Conservation (phyloP, 2,329 filamentous ascomycete genomes). For the Plenodomus biglobosus region DNA sequence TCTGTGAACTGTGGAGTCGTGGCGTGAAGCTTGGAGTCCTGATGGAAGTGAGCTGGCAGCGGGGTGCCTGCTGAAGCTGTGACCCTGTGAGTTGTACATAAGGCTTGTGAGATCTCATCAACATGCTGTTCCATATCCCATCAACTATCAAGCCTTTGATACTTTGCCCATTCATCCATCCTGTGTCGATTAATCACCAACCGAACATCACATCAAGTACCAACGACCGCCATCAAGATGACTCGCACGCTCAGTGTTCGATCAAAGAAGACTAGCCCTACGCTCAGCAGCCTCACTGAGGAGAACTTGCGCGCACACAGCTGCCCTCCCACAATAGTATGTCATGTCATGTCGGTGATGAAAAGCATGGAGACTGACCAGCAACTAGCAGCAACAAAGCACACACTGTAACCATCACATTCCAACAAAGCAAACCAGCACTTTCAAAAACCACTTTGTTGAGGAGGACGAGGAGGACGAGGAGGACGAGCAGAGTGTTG, state of each 20-base stretch:
- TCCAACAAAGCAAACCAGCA: background rate
- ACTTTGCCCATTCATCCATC: background rate
- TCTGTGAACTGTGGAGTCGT: slow-evolving; percentile 19
- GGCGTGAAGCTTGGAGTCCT: slow-evolving; percentile 22
- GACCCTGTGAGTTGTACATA: slow-evolving; percentile 13
- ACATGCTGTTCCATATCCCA: background rate
- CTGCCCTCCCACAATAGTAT: slow-evolving; percentile 27
- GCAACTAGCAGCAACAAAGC: slow-evolving; percentile 6
- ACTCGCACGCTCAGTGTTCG: slow-evolving; percentile 11
- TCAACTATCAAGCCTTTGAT: background rate
- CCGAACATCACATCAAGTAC: background rate
- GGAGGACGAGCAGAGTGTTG: slow-evolving; percentile 18
- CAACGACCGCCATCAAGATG: slow-evolving; percentile 3
- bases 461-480: slow-evolving; percentile 37
- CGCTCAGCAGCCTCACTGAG: slow-evolving; percentile 25
- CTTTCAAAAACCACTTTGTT: slow-evolving; percentile 22
- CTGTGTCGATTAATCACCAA: background rate
- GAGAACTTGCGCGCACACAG: slow-evolving; percentile 38
- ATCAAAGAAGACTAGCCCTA: background rate
- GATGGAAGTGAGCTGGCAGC: slow-evolving; percentile 14
- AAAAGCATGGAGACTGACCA: slow-evolving; percentile 8
- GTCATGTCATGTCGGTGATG: background rate
- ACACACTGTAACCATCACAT: background rate
- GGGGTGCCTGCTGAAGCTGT: slow-evolving; percentile 12
- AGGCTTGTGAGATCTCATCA: background rate